These are phyloP conservation scores for Amniculicola lignicola DNA, from an alignment of 495 filamentous ascomycete species.

Conservation along the genomic window DNA sequence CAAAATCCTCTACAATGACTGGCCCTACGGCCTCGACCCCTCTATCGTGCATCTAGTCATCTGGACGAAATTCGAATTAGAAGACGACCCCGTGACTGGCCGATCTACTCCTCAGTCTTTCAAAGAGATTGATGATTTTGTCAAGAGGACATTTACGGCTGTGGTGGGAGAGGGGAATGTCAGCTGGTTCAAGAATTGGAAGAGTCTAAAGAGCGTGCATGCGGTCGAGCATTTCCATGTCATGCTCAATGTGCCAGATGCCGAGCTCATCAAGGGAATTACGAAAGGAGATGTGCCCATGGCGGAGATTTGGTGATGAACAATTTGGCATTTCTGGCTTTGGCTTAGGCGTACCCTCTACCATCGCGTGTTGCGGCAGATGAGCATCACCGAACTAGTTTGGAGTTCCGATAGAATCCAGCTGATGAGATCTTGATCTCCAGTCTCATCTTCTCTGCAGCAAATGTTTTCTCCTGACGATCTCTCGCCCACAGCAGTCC, in stretches of 20 bases:
- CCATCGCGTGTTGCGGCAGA: no score
- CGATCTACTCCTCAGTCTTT: constrained; percentile 63
- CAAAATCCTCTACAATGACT: constrained; percentile 81
- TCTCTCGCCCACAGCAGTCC: no score
- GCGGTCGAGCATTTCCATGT: constrained; percentile 95
- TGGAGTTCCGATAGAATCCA: no score
- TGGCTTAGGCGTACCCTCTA: no score
- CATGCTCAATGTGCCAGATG: constrained; percentile 75
- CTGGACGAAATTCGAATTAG: constrained; percentile 85
- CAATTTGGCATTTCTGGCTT: no score
- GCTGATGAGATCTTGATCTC: no score
- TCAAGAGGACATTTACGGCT: constrained; percentile 58
- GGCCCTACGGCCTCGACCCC: constrained; percentile 79
- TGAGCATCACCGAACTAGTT: no score
- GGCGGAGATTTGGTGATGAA: constrained; percentile 14
- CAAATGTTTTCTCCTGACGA: no score
- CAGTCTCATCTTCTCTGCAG: no score
- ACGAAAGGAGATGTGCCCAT: constrained; percentile 70
- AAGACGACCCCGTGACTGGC: constrained; percentile 61
- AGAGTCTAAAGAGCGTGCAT: constrained; percentile 71
- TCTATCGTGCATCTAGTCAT: constrained; percentile 78
- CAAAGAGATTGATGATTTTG: constrained; percentile 63
- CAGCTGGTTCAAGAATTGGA: constrained; percentile 88
- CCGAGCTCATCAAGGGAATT: constrained; percentile 64
- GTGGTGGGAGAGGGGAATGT: constrained; percentile 48